Conservation (phyloP, 306 rosid genomes). For the Fragaria ananassa region DNA sequence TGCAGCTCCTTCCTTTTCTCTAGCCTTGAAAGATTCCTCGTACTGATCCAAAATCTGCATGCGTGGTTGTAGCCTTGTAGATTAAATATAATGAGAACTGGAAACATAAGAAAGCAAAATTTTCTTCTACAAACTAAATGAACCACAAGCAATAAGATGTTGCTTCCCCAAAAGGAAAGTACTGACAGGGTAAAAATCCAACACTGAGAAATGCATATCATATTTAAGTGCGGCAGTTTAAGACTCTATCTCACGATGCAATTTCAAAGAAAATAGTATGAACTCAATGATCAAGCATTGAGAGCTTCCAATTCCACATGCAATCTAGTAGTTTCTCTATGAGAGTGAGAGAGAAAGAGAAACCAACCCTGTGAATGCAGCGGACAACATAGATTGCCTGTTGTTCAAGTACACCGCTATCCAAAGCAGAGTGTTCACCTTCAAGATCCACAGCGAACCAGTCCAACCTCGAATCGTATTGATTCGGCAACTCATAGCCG, state of each 20-base stretch:
- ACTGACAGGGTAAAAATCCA: neutral
- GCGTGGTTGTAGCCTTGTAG: neutral
- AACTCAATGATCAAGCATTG: neutral
- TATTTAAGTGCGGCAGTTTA: neutral
- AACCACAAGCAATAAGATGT: neutral
- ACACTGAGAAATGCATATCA: neutral
- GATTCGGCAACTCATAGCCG: constrained; percentile 54
- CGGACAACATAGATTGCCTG: constrained; percentile 84
- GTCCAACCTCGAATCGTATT: constrained; percentile 67
- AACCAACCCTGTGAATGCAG: constrained; percentile 77
- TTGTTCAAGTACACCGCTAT: constrained; percentile 86
- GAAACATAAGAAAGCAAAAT: neutral
- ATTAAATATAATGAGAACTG: neutral
- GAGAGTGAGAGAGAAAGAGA: constrained; percentile 17
- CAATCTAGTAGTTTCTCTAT: constrained; percentile 12
- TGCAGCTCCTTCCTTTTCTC: constrained; percentile 71
- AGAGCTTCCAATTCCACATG: neutral
- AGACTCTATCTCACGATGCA: neutral
- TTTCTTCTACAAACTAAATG: neutral
- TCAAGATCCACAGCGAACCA: constrained; percentile 97
- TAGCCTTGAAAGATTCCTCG: constrained; percentile 72
- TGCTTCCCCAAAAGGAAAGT: neutral
- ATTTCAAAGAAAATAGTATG: neutral
- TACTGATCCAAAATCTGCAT: constrained; percentile 90
- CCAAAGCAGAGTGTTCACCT: constrained; percentile 99